phyloP scores from a whole-genome alignment of 78 protist species.

The Andalucia godoyi region DNA sequence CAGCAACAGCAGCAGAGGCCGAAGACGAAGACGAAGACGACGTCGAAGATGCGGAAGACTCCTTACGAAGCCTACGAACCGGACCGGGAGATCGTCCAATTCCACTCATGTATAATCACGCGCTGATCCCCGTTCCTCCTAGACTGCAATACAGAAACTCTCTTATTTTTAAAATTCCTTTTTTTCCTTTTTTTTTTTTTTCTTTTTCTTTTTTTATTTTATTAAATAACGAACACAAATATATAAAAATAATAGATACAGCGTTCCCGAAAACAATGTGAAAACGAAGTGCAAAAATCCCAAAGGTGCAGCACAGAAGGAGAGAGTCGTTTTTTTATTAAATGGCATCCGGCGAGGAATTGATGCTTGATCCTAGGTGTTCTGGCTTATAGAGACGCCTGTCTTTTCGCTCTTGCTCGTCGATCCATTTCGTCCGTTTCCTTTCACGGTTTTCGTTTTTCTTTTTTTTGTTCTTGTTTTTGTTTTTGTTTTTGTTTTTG shows the following conservation, averaged over 20 bases:
- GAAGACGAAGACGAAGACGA: no score
- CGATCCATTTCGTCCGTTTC: not conserved
- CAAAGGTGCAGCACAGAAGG: not conserved
- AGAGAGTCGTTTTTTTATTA: not conserved
- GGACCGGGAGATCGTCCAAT: no score
- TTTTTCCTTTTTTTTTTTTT: not conserved
- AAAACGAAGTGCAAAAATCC: no score
- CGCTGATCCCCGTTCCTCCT: no score
- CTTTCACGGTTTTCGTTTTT: slow-evolving; percentile 4
- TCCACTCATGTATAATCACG: no score
- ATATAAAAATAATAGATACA: not conserved
- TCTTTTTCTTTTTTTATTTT: not conserved
- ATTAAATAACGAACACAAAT: no score
- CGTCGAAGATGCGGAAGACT: not conserved
- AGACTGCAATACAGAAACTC: no score
- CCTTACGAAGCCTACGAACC: no score
- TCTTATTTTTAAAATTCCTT: not conserved
- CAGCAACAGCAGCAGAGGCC: no score
- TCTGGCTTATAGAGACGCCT: not conserved
- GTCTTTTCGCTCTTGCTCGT: not conserved
- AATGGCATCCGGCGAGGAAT: not conserved
- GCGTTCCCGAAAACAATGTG: no score
- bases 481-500: no score
- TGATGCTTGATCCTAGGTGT: not conserved
- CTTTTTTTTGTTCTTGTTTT: no score